These are phyloP conservation scores for Chlamydomonas reinhardtii DNA, from an alignment of 163 green algal genomes.

Conservation along the genomic window DNA sequence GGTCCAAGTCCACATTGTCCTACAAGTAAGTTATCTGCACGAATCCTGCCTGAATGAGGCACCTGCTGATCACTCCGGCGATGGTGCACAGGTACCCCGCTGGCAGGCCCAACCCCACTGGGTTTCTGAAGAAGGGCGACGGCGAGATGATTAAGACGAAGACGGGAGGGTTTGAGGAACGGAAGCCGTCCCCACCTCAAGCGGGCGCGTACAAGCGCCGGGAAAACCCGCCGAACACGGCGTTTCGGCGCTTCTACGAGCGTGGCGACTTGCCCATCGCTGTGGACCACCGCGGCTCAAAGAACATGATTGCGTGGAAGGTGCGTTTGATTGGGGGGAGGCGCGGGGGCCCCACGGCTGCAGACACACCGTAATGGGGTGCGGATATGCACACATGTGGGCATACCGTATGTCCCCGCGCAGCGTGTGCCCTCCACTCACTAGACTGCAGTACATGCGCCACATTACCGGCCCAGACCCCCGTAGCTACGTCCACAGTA, in stretches of 20 bases:
- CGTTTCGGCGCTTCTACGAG: slow-evolving; percentile 92
- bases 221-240: slow-evolving; percentile 87
- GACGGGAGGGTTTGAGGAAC: slow-evolving; percentile 25
- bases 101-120: slow-evolving; percentile 72
- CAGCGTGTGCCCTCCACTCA: too few relatives aligned
- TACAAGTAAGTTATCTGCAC: slow-evolving; percentile 67
- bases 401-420: too few relatives aligned
- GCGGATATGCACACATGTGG: too few relatives aligned
- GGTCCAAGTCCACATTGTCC: slow-evolving; percentile 74
- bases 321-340: not conserved
- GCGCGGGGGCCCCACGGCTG: too few relatives aligned
- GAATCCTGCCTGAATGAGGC: not conserved
- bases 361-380: too few relatives aligned
- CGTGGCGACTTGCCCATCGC: slow-evolving; percentile 86
- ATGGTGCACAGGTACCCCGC: slow-evolving; percentile 48
- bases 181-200: slow-evolving; percentile 50
- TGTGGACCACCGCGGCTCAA: slow-evolving; percentile 86
- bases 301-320: slow-evolving; percentile 94
- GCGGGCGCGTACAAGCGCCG: slow-evolving; percentile 79
- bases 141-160: slow-evolving; percentile 73
- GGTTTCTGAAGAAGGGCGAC: slow-evolving; percentile 79
- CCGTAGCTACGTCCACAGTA: too few relatives aligned
- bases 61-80: too few relatives aligned
- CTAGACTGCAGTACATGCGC: too few relatives aligned
- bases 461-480: too few relatives aligned